phyloP scores from a whole-genome alignment of 306 rosid species.

The Cucurbita pepo region DNA sequence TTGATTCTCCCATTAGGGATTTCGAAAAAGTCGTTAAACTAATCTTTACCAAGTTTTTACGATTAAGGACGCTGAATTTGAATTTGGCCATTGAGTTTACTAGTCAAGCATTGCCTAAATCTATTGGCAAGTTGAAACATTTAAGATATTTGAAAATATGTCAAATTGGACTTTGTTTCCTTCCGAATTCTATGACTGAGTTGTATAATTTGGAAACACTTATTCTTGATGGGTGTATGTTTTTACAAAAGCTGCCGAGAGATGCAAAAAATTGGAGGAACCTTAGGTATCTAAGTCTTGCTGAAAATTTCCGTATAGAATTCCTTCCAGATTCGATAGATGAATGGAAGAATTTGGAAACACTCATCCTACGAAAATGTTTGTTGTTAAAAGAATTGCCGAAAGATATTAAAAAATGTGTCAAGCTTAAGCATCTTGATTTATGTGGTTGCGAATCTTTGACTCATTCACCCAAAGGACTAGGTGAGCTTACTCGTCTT shows the following conservation, averaged over 20 bases:
- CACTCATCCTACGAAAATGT: neutral
- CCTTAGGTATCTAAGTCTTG: constrained; percentile 1
- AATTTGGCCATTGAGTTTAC: neutral
- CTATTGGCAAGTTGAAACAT: neutral
- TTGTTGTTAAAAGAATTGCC: neutral
- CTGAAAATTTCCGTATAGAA: neutral
- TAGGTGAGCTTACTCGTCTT: neutral
- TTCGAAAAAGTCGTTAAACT: neutral
- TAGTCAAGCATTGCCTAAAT: neutral
- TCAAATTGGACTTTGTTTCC: neutral
- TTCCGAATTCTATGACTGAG: neutral
- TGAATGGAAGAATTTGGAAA: neutral
- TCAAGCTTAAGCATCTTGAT: constrained; percentile 8
- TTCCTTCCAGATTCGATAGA: neutral
- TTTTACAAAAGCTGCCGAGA: neutral
- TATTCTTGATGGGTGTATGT: neutral
- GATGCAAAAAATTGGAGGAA: neutral
- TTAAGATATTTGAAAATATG: neutral
- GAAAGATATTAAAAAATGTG: neutral
- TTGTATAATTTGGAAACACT: neutral
- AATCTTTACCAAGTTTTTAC: neutral
- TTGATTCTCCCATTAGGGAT: neutral
- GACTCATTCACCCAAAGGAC: constrained; percentile 6
- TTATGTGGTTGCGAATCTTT: neutral
- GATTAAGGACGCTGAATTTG: neutral